Conservation (phyloP, 148 eudicot species). For the Limonium bicolor region DNA sequence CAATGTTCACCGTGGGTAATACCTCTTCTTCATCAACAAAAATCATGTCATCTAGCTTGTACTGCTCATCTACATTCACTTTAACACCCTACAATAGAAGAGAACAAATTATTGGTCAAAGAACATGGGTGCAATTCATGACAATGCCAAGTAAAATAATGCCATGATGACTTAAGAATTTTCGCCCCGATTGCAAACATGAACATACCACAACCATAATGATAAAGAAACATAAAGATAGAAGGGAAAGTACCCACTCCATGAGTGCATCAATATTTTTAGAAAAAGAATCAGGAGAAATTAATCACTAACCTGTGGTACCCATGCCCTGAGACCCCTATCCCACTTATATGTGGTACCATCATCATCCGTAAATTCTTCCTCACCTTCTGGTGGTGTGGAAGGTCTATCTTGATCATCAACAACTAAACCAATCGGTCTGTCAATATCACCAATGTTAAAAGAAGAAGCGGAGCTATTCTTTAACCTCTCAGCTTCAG, state of each 20-base stretch:
- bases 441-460: conserved; percentile 10
- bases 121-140: no score
- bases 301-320: conserved; percentile 61
- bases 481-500: conserved; percentile 22
- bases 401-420: conserved; percentile 61
- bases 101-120: no score
- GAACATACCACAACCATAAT: neutral
- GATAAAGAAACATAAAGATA: neutral
- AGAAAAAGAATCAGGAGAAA: neutral
- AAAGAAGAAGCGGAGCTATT: conserved; percentile 12
- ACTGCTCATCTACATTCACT: conserved; percentile 19
- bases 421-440: neutral
- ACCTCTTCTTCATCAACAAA: conserved; percentile 70
- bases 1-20: conserved; percentile 31
- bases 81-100: conserved; percentile 26
- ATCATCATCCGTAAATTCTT: conserved; percentile 91
- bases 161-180: neutral
- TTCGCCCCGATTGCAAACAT: neutral
- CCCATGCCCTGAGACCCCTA: conserved; percentile 66
- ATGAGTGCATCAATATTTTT: neutral
- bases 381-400: conserved; percentile 91
- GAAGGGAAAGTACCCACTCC: neutral
- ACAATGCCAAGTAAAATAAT: neutral
- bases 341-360: conserved; percentile 94
- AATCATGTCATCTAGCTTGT: conserved; percentile 61